Percentiles rank a stretch among this genome's conserved stretches.
These are phyloP conservation scores for Ophiocytium majus DNA, from an alignment of 352 stramenopile genomes.

Conservation along the genomic window DNA sequence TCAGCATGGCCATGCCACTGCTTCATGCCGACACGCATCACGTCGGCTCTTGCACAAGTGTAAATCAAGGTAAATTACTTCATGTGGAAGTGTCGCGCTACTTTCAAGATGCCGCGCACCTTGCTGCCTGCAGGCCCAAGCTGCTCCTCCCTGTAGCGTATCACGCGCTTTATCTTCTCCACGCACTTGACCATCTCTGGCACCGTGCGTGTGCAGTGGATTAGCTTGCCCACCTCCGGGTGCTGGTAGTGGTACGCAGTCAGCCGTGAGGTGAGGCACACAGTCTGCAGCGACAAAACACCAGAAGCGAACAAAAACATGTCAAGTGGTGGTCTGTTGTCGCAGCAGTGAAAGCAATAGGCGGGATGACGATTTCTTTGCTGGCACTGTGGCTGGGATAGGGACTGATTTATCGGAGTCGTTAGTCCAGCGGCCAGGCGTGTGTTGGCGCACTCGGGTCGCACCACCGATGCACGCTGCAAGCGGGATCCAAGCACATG, in stretches of 20 bases:
- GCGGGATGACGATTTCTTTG: no score
- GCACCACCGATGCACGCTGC: no score
- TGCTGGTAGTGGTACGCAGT: slow-evolving; percentile 89
- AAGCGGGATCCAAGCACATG: no score
- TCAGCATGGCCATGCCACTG: not conserved
- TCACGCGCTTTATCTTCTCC: slow-evolving; percentile 93
- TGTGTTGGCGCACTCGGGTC: no score
- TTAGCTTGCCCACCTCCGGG: slow-evolving; percentile 90
- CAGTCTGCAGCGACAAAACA: slow-evolving; percentile 79
- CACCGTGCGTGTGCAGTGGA: slow-evolving; percentile 99
- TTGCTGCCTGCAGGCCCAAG: slow-evolving; percentile 63
- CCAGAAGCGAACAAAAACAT: no score
- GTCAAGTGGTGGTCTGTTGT: no score
- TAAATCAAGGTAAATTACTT: not conserved
- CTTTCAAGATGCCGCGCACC: slow-evolving; percentile 27
- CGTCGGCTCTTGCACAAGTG: not conserved
- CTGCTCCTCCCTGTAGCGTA: slow-evolving; percentile 71
- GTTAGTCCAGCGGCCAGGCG: no score
- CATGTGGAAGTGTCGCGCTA: not conserved
- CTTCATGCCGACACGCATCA: not conserved
- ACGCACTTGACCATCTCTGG: slow-evolving; percentile 98
- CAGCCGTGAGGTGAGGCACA: slow-evolving; percentile 93
- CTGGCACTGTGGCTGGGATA: no score
- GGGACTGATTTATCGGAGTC: no score
- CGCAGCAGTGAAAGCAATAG: no score